phyloP scores from a whole-genome alignment of 352 stramenopile species.

The Pythium volutum region DNA sequence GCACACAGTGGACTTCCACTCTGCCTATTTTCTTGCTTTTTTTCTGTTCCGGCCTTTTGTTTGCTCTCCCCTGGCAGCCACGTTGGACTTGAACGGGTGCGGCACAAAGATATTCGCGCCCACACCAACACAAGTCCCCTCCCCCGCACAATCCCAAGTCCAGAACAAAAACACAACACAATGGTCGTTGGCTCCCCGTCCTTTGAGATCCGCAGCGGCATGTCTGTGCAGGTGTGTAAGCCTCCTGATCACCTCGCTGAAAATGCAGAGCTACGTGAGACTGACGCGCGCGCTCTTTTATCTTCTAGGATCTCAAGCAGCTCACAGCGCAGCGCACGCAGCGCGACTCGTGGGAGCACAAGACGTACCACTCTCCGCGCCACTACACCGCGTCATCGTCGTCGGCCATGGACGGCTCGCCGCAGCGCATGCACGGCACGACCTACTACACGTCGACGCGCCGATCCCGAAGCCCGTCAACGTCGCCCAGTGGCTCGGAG shows the following conservation, averaged over 20 bases:
- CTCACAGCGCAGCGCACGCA: conserved; percentile 69
- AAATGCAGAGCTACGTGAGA: background rate
- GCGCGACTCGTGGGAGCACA: conserved; percentile 54
- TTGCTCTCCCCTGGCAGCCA: no score
- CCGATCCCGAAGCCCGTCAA: conserved; percentile 20
- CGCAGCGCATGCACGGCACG: conserved; percentile 22
- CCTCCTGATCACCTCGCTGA: background rate
- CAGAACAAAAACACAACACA: background rate
- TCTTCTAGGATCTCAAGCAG: conserved; percentile 66
- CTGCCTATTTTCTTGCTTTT: conserved; percentile 11
- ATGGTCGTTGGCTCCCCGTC: conserved; percentile 20
- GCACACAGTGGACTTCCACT: conserved; percentile 14
- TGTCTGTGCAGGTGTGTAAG: conserved; percentile 66
- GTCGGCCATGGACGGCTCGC: conserved; percentile 23
- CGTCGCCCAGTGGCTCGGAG: conserved; percentile 31
- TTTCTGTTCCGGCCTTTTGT: conserved; percentile 23
- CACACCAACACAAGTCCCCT: conserved; percentile 8
- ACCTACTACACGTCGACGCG: conserved; percentile 17
- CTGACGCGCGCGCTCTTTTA: background rate
- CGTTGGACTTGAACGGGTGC: conserved; percentile 16
- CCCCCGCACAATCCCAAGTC: background rate
- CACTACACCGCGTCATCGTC: conserved; percentile 22
- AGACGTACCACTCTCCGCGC: conserved; percentile 48
- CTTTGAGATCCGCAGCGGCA: conserved; percentile 78
- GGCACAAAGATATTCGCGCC: conserved; percentile 26